Evolutionary conservation across 2,329 filamentous ascomycete genomes (phyloP), one percentile per base, ranked within the genome.

Genomic region (Fusarium subglutinans): DNA sequence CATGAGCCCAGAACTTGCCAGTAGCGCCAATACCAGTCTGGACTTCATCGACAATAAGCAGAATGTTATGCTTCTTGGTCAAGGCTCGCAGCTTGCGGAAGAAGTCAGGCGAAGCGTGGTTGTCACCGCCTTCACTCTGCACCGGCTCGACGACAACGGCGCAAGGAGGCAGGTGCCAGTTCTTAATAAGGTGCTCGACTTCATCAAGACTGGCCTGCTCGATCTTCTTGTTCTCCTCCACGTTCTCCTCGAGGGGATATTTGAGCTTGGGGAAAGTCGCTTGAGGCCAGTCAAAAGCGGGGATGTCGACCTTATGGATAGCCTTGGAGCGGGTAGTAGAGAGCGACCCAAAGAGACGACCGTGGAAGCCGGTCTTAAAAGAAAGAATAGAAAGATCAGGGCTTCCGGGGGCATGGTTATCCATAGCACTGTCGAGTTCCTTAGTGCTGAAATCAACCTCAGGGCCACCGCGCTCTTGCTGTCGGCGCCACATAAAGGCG

Each of bases 1-100:
- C 94, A 86, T 98, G 95, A 14, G 95, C 95, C 95, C 95, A 98
- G 90, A 98, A 97, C 83, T 94, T 95, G 78, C 95, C 95, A 0
- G 95, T 98, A 44, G 95, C 94, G 78, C 95, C 95, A 33, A 98
- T 92, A 81, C 95, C 95, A 12, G 95, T 98, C 86, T 98, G 95
- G 17, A 98, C 95, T 85, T 98, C 95, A 82, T 98, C 95, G 73
- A 97, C 95, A 80, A 98, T 98, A 82, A 98, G 87, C 66, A 97
- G 90, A 37, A 97, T 89, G 77, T 91, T 88, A 85, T 94, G 90
- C 83, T 91, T 92, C 81, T 90, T 89, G 44, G 95, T 97, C 70
- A 98, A 83, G 48, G 90, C 92, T 69, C 95, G 93, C 58, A 98
- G 90, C 67, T 92, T 92, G 70, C 88, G 91, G 92, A 98, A 98